Base-by-base conservation (phyloP, 805 yeast genomes). In the Ogataea pilisensis region DNA sequence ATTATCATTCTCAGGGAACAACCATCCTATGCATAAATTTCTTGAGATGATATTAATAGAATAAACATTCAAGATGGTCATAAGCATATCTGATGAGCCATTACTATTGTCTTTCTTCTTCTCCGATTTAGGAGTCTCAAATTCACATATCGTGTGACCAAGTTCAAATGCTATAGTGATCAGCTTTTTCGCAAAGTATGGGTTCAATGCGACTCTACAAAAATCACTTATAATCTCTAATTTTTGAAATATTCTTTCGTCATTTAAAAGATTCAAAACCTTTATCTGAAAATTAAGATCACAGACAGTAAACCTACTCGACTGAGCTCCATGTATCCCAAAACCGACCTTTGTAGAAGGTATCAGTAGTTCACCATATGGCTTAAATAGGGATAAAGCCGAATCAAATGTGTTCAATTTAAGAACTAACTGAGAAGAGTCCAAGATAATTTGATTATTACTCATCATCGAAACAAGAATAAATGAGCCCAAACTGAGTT, bases 11-110 rank as follows among this genome's bases (percentile, higher is more conserved):
- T 54, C 57, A n/a, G 75, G 80, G 55, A 83, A 84, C 4, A 84
- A 57, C 89, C 95, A 87, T 0, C 96, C 95, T 26, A 84, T 44
- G 46, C 95, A 84, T 44, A 85, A 68, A 47, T 82, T 76, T 49
- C 80, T 74, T 0, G 87, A 75, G 5, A 80, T 57, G 19, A 83
- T 67, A 35, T 77, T 83, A 24, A 83, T 63, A 0, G 86, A 68
- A 35, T 69, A 72, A 45, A 70, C 66, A n/a, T 60, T 60, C 35
- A 64, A 43, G 28, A 60, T 41, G 0, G 50, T 37, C 20, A 47
- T 53, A 11, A 55, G 20, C 13, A 44, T 48, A n/a, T 46, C 49
- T 14, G 37, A 38, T 28, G 34, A 9, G 20, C 31, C 31, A 9
- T 43, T n/a, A 2, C 39, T 39, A 14, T 31, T 33, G 8, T n/a